Base-by-base conservation (phyloP, 208 protist genomes). In the Leishmania turanica region DNA sequence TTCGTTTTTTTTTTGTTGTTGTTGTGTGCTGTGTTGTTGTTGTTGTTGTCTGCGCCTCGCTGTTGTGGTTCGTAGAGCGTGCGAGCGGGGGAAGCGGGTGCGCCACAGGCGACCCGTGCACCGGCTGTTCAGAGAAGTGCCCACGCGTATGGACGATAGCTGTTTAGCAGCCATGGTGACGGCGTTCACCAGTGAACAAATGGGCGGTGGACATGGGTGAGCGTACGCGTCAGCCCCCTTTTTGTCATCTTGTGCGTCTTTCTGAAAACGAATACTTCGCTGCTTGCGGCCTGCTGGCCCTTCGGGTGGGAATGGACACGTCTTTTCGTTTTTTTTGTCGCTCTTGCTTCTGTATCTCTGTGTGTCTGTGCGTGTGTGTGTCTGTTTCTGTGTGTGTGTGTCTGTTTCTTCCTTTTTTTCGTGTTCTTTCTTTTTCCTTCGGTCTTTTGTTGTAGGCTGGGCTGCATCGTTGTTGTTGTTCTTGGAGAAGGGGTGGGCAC, bases 181-280 rank as follows among this genome's bases (percentile, higher is more conserved):
- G 27, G 56, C 7, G 56, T n/a, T 62, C 27, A 7, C 56, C 7
- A 62, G 56, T 62, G 24, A 62, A 21, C 51, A 15, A 21, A 54
- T 8, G 51, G 4, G 4, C 15, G 5, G 17, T 15, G 51, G 51
- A 9, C 0, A 21, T 21, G 21, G 21, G 15, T 21, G 51, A 54
- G 51, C 17, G 56, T 62, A n/a, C 56, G 31, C 19, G 24, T 62
- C 56, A 24, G 56, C 56, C 24, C 31, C 24, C 24, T 62, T 4
- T 3, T 11, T 11, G 5, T 4, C 24, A 1, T 62, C 1, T 4
- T 62, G 6, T 24, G 6, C 6, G 5, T 45, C 51, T 66, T 11
- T 68, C 19, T 74, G 49, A 56, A 24, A 74, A 8, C 73, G 53
- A 82, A 19, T 68, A 54, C 31, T 76, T n/a, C 27, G 27, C 58